phyloP scores from a whole-genome alignment of 2,329 filamentous ascomycete species.

The Cyphellophora europaea region DNA sequence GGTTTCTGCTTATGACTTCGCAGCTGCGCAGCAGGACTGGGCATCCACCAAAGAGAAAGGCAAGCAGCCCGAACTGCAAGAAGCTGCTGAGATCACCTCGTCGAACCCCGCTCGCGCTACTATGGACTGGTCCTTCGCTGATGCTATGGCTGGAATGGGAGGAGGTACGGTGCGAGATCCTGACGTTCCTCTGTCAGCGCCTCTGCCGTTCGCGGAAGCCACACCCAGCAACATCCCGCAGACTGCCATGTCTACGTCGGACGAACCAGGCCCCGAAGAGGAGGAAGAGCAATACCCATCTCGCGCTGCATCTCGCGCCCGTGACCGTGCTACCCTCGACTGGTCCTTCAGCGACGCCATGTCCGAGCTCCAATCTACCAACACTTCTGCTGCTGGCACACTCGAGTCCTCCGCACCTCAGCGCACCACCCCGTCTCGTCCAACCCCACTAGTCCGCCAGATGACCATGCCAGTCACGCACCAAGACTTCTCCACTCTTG shows the following conservation, averaged over 20 bases:
- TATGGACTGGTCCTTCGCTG: constrained; percentile 33
- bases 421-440: constrained; percentile 12
- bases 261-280: constrained; percentile 1
- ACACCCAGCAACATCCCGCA: too few relatives aligned
- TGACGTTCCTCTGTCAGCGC: too few relatives aligned
- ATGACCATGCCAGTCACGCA: constrained; percentile 19
- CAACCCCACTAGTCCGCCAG: constrained; percentile 13
- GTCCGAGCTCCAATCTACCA: constrained; percentile 21
- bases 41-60: constrained; percentile 2
- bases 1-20: constrained; percentile 39
- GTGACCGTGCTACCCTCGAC: constrained; percentile 20
- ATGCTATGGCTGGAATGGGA: constrained; percentile 28
- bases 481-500: constrained; percentile 12
- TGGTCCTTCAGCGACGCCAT: constrained; percentile 36
- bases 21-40: constrained; percentile 22
- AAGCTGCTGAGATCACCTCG: constrained; percentile 16
- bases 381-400: not conserved
- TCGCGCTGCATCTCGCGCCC: not conserved
- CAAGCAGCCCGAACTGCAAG: constrained; percentile 12
- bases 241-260: too few relatives aligned
- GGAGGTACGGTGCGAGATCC: not conserved
- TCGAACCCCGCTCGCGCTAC: constrained; percentile 15
- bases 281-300: not conserved
- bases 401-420: not conserved
- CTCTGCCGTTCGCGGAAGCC: too few relatives aligned